Conservation (phyloP, 371 early-diverging fungal species). For the Lichtheimia corymbifera region DNA sequence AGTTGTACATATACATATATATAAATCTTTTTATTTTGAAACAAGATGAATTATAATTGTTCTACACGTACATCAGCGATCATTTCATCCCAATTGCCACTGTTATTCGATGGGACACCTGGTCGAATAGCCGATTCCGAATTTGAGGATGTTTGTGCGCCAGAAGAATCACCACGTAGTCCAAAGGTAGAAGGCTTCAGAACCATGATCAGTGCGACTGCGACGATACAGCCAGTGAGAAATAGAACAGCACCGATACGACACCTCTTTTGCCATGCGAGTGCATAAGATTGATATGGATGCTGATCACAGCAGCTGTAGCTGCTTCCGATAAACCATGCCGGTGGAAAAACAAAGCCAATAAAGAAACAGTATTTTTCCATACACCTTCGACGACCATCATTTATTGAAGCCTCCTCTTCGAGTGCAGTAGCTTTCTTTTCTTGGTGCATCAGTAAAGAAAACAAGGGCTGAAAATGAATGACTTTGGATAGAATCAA, state of each 20-base stretch:
- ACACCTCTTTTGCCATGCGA: conserved; percentile 46
- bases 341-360: conserved; percentile 36
- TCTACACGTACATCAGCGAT: conserved; percentile 25
- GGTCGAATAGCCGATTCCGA: conserved; percentile 32
- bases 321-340: conserved; percentile 45
- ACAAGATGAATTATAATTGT: too few relatives aligned
- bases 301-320: conserved; percentile 12
- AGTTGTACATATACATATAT: too few relatives aligned
- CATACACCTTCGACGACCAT: not conserved
- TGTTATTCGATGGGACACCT: conserved; percentile 42
- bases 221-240: conserved; percentile 26
- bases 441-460: conserved; percentile 2
- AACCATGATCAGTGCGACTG: conserved; percentile 34
- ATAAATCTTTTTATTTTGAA: too few relatives aligned
- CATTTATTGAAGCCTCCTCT: too few relatives aligned
- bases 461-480: too few relatives aligned
- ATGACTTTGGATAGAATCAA: too few relatives aligned
- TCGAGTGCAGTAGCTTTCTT: conserved; percentile 2
- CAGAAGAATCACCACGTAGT: conserved; percentile 21
- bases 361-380: conserved; percentile 27
- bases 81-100: conserved; percentile 33
- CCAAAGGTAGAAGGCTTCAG: conserved; percentile 39
- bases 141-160: conserved; percentile 34
- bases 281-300: conserved; percentile 3
- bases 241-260: conserved; percentile 40